Evolutionary conservation across 352 stramenopile species (phyloP), one percentile per base, ranked within the genome.

Genomic region (Pythium insidiosum): DNA sequence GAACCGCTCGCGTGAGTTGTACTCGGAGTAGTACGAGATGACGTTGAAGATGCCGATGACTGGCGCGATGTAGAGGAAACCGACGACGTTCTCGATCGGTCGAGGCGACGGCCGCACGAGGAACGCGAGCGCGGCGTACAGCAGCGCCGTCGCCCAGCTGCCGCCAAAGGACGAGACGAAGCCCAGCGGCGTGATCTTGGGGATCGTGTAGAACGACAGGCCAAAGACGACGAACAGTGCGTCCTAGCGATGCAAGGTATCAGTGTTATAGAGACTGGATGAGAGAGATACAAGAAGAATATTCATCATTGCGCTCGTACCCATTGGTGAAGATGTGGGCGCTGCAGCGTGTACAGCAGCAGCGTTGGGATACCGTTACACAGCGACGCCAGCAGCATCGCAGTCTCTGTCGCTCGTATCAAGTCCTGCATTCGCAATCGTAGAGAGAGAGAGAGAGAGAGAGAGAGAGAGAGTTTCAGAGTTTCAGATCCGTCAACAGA

Each of bases 21-120:
- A 88, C 62, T 91, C 79, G 2, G 73, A 87, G 49, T 86, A 91
- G 61, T 91, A 91, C 22, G 79, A 73, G 57, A 91, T 88, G 4
- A 70, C 85, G 38, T 88, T 91, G 49, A 91, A 91, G 29, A 88
- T 77, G 58, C 73, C 81, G 18, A 88, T 77, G 20, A 86, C 81
- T 0, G 76, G 76, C 36, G 75, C 63, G 37, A 71, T 64, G 43
- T 88, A 91, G 49, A 79, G 58, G 33, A 88, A 70, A 0, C 73
- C 73, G 19, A 91, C 44, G 3, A 84, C 57, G 12, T 61, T 68
- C 51, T 88, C 75, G 11, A 67, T 68, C 29, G 41, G 31, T 20
- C 58, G 58, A 15, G 42, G 19, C 0, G 79, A 61, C 6, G 73
- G 75, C 21, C 65, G 73, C 46, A 84, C 58, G 24, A 68, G 46